These are phyloP conservation scores for Lepidium sativum DNA, from an alignment of 345 rosid genomes.

Conservation along the genomic window DNA sequence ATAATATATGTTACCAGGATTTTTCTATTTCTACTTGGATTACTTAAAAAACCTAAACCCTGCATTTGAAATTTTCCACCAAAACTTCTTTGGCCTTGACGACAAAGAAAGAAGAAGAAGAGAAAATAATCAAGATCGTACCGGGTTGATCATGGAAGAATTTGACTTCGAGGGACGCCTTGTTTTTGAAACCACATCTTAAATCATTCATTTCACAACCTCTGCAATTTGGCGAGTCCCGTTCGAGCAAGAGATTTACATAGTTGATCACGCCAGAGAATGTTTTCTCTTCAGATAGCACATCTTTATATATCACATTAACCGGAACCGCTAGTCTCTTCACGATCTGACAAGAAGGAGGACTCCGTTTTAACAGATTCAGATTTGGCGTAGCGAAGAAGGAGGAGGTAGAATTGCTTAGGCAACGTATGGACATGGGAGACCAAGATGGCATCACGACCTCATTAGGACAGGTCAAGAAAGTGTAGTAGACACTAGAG, in stretches of 20 bases:
- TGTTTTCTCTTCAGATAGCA: background rate
- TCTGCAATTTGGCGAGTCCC: slow-evolving; percentile 45
- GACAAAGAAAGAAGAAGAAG: background rate
- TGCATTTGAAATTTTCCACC: background rate
- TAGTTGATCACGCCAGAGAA: slow-evolving; percentile 23
- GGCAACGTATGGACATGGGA: slow-evolving; percentile 32
- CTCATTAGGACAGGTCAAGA: slow-evolving; percentile 51
- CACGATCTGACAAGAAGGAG: slow-evolving; percentile 29
- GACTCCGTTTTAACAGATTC: slow-evolving; percentile 11
- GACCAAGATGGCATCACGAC: slow-evolving; percentile 16
- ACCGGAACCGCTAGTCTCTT: slow-evolving; percentile 32
- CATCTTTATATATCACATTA: background rate
- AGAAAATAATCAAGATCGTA: background rate
- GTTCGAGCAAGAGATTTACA: slow-evolving; percentile 32
- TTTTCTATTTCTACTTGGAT: background rate
- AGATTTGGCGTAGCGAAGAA: slow-evolving; percentile 43
- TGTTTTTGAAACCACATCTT: slow-evolving; percentile 39
- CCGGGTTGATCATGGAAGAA: slow-evolving; percentile 35
- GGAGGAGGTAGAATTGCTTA: slow-evolving; percentile 44
- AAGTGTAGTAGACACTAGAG: slow-evolving; percentile 37
- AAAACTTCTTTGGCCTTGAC: background rate
- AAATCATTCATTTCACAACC: slow-evolving; percentile 43
- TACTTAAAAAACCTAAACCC: background rate
- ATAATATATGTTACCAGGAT: background rate
- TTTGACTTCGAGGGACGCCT: slow-evolving; percentile 26